phyloP scores from a whole-genome alignment of 2,329 filamentous ascomycete genomes.

The Eurotiales sp. region DNA sequence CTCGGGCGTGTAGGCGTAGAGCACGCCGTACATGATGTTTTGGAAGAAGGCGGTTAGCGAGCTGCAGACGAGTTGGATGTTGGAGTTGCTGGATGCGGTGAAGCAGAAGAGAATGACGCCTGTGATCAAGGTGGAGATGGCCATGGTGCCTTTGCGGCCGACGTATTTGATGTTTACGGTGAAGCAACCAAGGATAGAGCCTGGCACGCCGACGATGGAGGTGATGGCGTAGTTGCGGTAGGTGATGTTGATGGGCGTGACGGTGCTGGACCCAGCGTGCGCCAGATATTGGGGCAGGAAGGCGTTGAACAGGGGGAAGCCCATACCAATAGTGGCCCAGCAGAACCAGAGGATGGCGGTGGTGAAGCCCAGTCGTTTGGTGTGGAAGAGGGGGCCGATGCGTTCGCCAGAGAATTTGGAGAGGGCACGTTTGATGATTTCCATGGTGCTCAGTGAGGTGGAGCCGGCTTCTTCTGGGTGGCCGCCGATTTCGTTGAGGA shows the following conservation, averaged over 20 bases:
- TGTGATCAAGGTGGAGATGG: conserved; percentile 48
- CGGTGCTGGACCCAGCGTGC: conserved; percentile 43
- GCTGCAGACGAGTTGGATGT: conserved; percentile 50
- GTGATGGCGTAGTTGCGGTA: conserved; percentile 85
- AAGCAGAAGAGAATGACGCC: conserved; percentile 55
- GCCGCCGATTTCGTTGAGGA: conserved; percentile 54
- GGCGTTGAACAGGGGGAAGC: conserved; percentile 82
- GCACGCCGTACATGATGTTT: conserved; percentile 55
- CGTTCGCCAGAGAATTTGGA: conserved; percentile 64
- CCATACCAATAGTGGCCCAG: conserved; percentile 81
- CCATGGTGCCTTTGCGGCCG: conserved; percentile 56
- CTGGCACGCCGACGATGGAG: conserved; percentile 70
- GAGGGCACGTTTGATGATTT: conserved; percentile 59
- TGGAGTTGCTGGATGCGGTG: conserved; percentile 47
- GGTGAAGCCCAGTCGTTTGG: conserved; percentile 45
- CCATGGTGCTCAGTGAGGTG: conserved; percentile 37
- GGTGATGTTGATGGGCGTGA: conserved; percentile 37
- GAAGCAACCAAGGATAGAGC: conserved; percentile 69
- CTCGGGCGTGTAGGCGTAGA: conserved; percentile 58
- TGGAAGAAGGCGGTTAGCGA: conserved; percentile 56
- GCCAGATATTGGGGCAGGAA: conserved; percentile 85
- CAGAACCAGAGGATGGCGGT: conserved; percentile 66
- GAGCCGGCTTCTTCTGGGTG: conserved; percentile 40
- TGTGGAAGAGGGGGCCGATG: conserved; percentile 60
- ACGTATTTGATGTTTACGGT: conserved; percentile 67